Conservation (phyloP, 2,329 filamentous ascomycete species). For the Aureobasidium uvarum region DNA sequence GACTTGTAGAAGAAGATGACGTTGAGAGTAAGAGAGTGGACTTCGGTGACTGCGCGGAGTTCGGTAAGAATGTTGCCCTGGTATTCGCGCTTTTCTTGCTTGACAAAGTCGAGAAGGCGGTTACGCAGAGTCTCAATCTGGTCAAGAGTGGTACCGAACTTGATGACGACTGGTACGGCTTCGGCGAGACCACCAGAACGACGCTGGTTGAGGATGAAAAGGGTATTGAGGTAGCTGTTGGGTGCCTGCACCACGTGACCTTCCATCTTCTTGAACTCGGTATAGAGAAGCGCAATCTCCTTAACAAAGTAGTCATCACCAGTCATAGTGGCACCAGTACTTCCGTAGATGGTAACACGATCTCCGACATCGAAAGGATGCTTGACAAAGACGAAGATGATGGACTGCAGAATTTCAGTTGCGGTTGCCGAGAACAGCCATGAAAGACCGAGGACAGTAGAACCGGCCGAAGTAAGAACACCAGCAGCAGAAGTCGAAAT, state of each 20-base stretch:
- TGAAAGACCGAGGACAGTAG: conserved; percentile 79
- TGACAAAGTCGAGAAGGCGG: conserved; percentile 78
- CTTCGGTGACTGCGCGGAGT: conserved; percentile 73
- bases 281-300: conserved; percentile 88
- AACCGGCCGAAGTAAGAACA: conserved; percentile 85
- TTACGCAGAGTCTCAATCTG: conserved; percentile 80
- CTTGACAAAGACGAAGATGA: conserved; percentile 95
- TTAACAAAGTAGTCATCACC: conserved; percentile 97
- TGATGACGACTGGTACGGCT: conserved; percentile 77
- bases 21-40: conserved; percentile 83
- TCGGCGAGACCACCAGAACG: conserved; percentile 86
- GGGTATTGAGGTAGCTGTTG: conserved; percentile 86
- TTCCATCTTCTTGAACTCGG: conserved; percentile 98
- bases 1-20: conserved; percentile 97
- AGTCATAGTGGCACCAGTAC: conserved; percentile 70
- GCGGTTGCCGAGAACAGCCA: conserved; percentile 93
- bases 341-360: conserved; percentile 86
- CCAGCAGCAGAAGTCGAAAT: conserved; percentile 88
- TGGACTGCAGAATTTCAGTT: conserved; percentile 89
- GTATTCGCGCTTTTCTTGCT: conserved; percentile 83
- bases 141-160: conserved; percentile 80
- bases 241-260: conserved; percentile 94
- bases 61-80: conserved; percentile 84
- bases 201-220: conserved; percentile 94
- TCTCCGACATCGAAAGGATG: conserved; percentile 97